These are phyloP conservation scores for Alternaria arborescens DNA, from an alignment of 2,329 filamentous ascomycete genomes.

Conservation along the genomic window DNA sequence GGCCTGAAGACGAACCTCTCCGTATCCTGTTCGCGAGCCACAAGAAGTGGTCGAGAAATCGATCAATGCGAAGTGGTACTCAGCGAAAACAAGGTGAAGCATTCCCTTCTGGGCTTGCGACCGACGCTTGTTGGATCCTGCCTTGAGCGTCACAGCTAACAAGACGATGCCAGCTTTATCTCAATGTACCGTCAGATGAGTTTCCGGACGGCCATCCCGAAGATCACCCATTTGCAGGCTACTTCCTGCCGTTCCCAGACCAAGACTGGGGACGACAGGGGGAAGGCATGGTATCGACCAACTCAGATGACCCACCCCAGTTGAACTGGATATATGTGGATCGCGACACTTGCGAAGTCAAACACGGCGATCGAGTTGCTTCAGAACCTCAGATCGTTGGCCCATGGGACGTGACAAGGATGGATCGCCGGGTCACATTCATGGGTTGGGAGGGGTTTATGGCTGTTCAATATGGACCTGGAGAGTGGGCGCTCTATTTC, in stretches of 20 bases:
- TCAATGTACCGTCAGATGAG: conserved; percentile 23
- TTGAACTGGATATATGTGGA: conserved; percentile 44
- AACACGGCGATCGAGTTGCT: conserved; percentile 33
- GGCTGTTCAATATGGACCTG: conserved; percentile 34
- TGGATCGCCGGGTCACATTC: conserved; percentile 32
- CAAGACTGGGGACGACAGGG: conserved; percentile 47
- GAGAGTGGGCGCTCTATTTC: conserved; percentile 51
- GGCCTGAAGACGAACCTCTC: conserved; percentile 56
- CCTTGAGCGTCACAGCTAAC: not conserved
- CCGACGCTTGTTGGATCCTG: not conserved
- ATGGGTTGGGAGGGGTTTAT: conserved; percentile 42
- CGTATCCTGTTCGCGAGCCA: conserved; percentile 51
- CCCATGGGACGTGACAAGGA: conserved; percentile 37
- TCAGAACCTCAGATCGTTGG: conserved; percentile 35
- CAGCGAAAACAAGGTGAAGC: conserved; percentile 52
- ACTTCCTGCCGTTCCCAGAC: conserved; percentile 65
- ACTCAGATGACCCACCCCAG: conserved; percentile 52
- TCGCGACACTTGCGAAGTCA: conserved; percentile 35
- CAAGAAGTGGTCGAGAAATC: conserved; percentile 52
- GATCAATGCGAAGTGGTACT: conserved; percentile 53
- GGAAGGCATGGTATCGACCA: conserved; percentile 62
- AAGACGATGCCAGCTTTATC: conserved; percentile 9
- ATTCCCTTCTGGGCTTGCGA: not conserved
- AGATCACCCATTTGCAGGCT: conserved; percentile 62
- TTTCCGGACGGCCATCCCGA: conserved; percentile 22